Conservation (phyloP, 2,329 filamentous ascomycete species). For the Coniochaeta prunicola region DNA sequence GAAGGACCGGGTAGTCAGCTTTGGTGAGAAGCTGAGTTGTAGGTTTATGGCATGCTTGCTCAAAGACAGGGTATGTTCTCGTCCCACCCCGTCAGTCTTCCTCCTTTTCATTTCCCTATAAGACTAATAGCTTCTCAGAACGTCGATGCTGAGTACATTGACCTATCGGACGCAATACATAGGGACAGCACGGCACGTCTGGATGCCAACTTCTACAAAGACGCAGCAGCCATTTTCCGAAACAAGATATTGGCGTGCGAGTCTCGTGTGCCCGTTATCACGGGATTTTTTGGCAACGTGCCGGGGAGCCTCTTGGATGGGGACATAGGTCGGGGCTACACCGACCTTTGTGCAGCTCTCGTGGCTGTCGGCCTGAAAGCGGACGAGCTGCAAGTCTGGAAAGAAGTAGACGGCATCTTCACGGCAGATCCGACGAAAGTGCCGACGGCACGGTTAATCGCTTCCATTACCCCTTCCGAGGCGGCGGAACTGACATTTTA, state of each 20-base stretch:
- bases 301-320: conserved; percentile 83
- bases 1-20: conserved; percentile 85
- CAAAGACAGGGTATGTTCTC: conserved; percentile 55
- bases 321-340: conserved; percentile 91
- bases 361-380: conserved; percentile 85
- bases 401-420: conserved; percentile 72
- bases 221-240: conserved; percentile 52
- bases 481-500: conserved; percentile 94
- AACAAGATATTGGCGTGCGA: conserved; percentile 59
- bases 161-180: conserved; percentile 75
- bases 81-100: background rate
- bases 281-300: conserved; percentile 91
- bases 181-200: conserved; percentile 53
- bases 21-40: conserved; percentile 94
- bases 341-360: conserved; percentile 88
- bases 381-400: conserved; percentile 93
- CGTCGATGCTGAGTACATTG: conserved; percentile 82
- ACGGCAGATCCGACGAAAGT: conserved; percentile 74
- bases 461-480: conserved; percentile 86
- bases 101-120: background rate
- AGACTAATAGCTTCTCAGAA: conserved; percentile 34
- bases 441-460: conserved; percentile 83
- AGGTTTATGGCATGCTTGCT: conserved; percentile 82
- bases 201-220: conserved; percentile 62
- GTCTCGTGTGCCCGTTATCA: conserved; percentile 68